Conservation (phyloP, 768 basidiomycete species). For the Infundibulicybe gibba region DNA sequence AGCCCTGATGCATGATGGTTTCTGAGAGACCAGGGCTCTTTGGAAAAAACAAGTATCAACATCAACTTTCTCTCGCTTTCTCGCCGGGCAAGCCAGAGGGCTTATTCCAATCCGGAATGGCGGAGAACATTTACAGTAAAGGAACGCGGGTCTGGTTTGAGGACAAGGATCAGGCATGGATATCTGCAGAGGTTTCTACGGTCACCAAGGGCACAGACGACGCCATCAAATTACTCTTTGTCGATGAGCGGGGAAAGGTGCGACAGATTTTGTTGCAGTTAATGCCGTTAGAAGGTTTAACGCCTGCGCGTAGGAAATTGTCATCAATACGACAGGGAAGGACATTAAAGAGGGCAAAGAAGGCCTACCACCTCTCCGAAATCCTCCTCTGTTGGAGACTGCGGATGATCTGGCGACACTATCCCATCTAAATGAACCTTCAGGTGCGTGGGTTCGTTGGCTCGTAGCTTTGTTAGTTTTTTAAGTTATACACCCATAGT, state of each 20-base stretch:
- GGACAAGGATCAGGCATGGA: slow-evolving; percentile 93
- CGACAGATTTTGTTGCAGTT: slow-evolving; percentile 10
- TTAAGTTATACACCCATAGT: slow-evolving; percentile 42
- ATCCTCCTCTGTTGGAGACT: slow-evolving; percentile 94
- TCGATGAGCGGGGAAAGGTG: slow-evolving; percentile 93
- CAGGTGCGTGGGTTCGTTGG: slow-evolving; percentile 50
- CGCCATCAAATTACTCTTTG: slow-evolving; percentile 76
- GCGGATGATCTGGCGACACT: slow-evolving; percentile 98
- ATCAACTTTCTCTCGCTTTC: no score
- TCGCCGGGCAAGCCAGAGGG: no score
- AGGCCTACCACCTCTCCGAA: slow-evolving; percentile 87
- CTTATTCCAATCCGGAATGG: slow-evolving; percentile 42
- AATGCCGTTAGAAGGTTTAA: not conserved
- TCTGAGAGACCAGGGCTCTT: no score
- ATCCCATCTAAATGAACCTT: slow-evolving; percentile 97
- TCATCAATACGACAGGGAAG: slow-evolving; percentile 73
- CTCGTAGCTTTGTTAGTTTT: not conserved
- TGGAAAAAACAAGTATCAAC: no score
- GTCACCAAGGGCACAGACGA: slow-evolving; percentile 66
- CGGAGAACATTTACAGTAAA: slow-evolving; percentile 90
- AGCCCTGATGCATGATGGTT: no score
- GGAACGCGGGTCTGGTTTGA: slow-evolving; percentile 91
- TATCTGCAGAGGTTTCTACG: slow-evolving; percentile 79
- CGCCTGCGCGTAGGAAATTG: slow-evolving; percentile 58
- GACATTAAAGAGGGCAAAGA: slow-evolving; percentile 79